A percentile compares a stretch with the other conserved stretches of the same genome.
phyloP scores from a whole-genome alignment of 192 early-diverging fungal species.

The Backusella australiensis region DNA sequence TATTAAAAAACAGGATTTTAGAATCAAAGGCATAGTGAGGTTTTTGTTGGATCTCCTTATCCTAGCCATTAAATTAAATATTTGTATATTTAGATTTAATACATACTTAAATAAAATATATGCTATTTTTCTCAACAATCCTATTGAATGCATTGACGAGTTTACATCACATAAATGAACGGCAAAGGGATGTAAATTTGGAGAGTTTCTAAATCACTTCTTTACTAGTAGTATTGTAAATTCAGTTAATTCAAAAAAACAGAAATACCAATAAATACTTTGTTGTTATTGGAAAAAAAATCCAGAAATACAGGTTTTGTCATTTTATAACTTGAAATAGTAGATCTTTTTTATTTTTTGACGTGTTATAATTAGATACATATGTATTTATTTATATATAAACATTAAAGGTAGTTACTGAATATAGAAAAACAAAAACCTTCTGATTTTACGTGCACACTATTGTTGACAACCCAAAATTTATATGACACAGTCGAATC shows the following conservation, averaged over 20 bases:
- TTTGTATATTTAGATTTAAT: not conserved
- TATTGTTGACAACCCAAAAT: not conserved
- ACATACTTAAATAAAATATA: too few relatives aligned
- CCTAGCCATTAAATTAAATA: not conserved
- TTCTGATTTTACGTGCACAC: not conserved
- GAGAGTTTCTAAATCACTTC: not conserved
- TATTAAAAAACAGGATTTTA: too few relatives aligned
- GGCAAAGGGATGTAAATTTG: not conserved
- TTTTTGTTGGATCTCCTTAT: not conserved
- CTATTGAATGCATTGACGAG: too few relatives aligned
- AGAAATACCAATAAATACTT: not conserved
- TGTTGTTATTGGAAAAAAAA: not conserved
- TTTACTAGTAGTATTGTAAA: not conserved
- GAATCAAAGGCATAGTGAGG: not conserved
- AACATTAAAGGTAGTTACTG: not conserved
- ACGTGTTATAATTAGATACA: not conserved
- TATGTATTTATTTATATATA: not conserved
- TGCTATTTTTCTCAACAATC: too few relatives aligned
- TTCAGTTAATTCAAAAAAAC: not conserved
- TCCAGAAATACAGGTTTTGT: not conserved
- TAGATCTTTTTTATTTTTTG: not conserved
- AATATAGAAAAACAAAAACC: not conserved
- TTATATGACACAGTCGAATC: too few relatives aligned
- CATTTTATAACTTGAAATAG: not conserved
- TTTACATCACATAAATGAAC: not conserved